These are phyloP conservation scores for Balamuthia mandrillaris DNA, from an alignment of 208 protist genomes.

Conservation along the genomic window DNA sequence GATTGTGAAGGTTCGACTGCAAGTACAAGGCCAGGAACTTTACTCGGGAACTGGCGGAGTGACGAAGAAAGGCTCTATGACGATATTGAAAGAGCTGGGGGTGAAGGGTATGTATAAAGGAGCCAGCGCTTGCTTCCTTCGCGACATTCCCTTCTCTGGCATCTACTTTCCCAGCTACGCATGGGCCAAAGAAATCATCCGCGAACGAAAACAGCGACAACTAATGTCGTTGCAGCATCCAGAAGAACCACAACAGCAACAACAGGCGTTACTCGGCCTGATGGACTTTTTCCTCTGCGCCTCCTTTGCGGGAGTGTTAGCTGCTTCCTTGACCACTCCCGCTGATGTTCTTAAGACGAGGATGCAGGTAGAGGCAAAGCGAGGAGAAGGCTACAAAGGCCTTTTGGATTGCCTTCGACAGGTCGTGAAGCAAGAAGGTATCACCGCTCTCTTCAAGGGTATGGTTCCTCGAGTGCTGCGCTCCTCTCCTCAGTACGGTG, in stretches of 20 bases:
- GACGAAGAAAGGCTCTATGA: slow-evolving; percentile 51
- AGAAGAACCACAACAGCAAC: no score
- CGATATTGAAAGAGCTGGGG: slow-evolving; percentile 63
- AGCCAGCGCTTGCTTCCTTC: slow-evolving; percentile 57
- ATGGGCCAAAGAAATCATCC: slow-evolving; percentile 53
- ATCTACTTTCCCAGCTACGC: slow-evolving; percentile 74
- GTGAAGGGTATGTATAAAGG: slow-evolving; percentile 63
- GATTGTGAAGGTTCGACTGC: slow-evolving; percentile 73
- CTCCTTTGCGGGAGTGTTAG: slow-evolving; percentile 54
- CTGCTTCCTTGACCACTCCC: slow-evolving; percentile 58
- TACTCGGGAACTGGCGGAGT: background rate
- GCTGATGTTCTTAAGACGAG: slow-evolving; percentile 73
- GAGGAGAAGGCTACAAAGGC: slow-evolving; percentile 64
- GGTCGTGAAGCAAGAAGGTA: slow-evolving; percentile 56
- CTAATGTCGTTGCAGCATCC: no score
- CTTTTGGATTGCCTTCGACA: slow-evolving; percentile 60
- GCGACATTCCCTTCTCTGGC: slow-evolving; percentile 70
- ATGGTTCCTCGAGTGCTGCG: slow-evolving; percentile 55
- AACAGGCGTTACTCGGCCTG: no score
- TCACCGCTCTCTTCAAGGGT: slow-evolving; percentile 67
- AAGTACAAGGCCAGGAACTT: slow-evolving; percentile 62
- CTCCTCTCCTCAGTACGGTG: slow-evolving; percentile 68
- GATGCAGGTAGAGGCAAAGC: slow-evolving; percentile 66
- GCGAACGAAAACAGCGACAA: slow-evolving; percentile 43
- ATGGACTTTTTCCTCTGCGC: background rate